A percentile compares a stretch with the other conserved stretches of the same genome.
These are phyloP conservation scores for Abelmoschus esculentus DNA, from an alignment of 345 rosid genomes.

Conservation along the genomic window DNA sequence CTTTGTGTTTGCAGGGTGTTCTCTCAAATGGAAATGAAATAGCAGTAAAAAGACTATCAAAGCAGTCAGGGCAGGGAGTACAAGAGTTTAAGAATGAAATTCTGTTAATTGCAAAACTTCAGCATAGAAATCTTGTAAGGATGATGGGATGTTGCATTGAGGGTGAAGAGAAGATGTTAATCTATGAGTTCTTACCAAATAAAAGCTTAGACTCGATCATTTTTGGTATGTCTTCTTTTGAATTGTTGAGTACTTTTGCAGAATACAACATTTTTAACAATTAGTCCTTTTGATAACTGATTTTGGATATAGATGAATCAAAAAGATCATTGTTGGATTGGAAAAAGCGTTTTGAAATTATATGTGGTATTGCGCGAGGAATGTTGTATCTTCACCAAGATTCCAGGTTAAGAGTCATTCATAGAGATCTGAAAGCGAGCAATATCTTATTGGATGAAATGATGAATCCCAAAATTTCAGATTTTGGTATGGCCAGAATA, in stretches of 20 bases:
- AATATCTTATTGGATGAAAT: conserved; percentile 42
- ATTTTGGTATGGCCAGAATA: conserved; percentile 58
- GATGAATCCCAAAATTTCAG: conserved; percentile 51
- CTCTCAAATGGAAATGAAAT: conserved; percentile 18
- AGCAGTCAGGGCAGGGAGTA: conserved; percentile 22
- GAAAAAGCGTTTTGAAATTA: conserved; percentile 44
- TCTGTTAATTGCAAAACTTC: conserved; percentile 22
- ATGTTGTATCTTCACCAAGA: conserved; percentile 63
- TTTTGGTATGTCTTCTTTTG: conserved; percentile 16
- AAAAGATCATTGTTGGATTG: conserved; percentile 37
- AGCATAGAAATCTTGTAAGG: conserved; percentile 27
- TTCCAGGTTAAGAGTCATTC: conserved; percentile 66
- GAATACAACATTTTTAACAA: too few relatives aligned
- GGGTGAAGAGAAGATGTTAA: conserved; percentile 19
- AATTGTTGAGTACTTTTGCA: too few relatives aligned
- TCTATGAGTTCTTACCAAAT: conserved; percentile 27
- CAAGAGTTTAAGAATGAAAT: conserved; percentile 30
- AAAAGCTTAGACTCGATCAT: conserved; percentile 20
- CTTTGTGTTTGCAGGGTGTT: conserved; percentile 13
- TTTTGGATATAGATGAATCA: conserved; percentile 23
- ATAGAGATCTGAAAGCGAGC: conserved; percentile 59
- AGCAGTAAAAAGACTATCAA: conserved; percentile 27
- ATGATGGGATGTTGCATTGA: conserved; percentile 25
- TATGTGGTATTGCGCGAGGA: conserved; percentile 55
- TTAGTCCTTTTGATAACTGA: neutral